These are phyloP conservation scores for Paraglomus brasilianum DNA, from an alignment of 192 early-diverging fungal genomes.

Conservation along the genomic window DNA sequence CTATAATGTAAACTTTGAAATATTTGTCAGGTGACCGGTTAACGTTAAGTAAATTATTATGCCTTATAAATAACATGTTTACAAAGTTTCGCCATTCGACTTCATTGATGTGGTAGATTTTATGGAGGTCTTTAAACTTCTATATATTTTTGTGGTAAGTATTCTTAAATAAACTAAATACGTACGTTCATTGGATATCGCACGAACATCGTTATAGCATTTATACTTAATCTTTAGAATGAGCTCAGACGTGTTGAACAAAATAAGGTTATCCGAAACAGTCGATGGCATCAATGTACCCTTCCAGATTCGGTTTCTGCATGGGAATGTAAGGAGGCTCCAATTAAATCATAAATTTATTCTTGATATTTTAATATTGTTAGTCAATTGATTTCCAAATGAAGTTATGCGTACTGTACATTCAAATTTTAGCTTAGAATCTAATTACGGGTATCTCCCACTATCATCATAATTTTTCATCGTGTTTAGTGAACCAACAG, in stretches of 20 bases:
- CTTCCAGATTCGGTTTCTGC: constrained; percentile 19
- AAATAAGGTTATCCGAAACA: constrained; percentile 21
- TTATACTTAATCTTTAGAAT: constrained; percentile 5
- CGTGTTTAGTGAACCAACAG: no score
- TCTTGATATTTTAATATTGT: constrained; percentile 14
- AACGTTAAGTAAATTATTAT: constrained; percentile 25
- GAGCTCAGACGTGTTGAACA: constrained; percentile 7
- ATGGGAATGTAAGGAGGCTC: constrained; percentile 14
- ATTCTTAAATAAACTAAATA: constrained; percentile 18
- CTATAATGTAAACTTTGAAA: constrained; percentile 22
- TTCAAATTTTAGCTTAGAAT: no score
- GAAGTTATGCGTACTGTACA: no score
- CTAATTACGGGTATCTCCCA: no score
- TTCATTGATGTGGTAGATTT: constrained; percentile 24
- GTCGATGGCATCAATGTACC: constrained; percentile 10
- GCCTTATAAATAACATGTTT: constrained; percentile 24
- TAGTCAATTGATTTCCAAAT: constrained; percentile 6
- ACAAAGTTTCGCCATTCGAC: constrained; percentile 24
- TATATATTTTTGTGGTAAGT: constrained; percentile 5
- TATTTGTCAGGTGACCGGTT: constrained; percentile 27
- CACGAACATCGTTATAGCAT: constrained; percentile 6
- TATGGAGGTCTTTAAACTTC: constrained; percentile 11
- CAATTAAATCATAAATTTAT: not conserved
- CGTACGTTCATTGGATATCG: constrained; percentile 11
- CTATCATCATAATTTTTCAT: no score